Conservation (phyloP, 305 asterid species). For the Fraxinus greggii region DNA sequence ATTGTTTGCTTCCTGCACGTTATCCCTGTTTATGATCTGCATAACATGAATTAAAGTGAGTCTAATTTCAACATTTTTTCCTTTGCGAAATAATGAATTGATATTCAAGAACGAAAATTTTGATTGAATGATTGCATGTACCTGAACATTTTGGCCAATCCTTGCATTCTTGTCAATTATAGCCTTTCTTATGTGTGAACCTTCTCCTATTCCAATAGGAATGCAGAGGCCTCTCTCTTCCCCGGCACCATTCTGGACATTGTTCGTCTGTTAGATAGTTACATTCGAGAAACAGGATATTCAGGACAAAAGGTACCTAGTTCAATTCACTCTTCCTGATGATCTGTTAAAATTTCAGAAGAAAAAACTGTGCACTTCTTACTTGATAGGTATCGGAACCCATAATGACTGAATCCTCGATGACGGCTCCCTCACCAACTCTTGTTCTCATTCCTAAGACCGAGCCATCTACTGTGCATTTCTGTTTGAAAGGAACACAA, state of each 20-base stretch:
- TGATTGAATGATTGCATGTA: slow-evolving; percentile 12
- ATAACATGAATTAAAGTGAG: slow-evolving; percentile 2
- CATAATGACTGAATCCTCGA: slow-evolving; percentile 77
- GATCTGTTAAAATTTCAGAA: background rate
- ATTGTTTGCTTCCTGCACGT: slow-evolving; percentile 58
- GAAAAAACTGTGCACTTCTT: slow-evolving; percentile 23
- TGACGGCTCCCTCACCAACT: slow-evolving; percentile 50
- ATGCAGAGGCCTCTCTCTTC: slow-evolving; percentile 37
- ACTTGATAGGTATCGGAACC: slow-evolving; percentile 69
- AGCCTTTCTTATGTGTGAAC: slow-evolving; percentile 57
- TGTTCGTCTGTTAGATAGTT: slow-evolving; percentile 1
- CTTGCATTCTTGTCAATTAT: slow-evolving; percentile 75
- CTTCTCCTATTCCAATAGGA: slow-evolving; percentile 75
- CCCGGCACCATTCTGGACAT: slow-evolving; percentile 30
- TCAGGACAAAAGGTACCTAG: background rate
- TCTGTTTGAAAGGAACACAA: slow-evolving; percentile 40
- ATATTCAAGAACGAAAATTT: background rate
- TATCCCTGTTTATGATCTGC: slow-evolving; percentile 76
- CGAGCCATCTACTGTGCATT: slow-evolving; percentile 64
- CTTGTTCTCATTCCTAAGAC: slow-evolving; percentile 76
- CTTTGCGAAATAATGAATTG: background rate
- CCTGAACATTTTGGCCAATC: slow-evolving; percentile 77
- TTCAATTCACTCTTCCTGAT: background rate
- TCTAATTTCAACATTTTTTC: background rate
- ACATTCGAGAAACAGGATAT: background rate